Evolutionary conservation across 2,329 filamentous ascomycete genomes (phyloP).

Genomic region (Verticillium klebahnii): DNA sequence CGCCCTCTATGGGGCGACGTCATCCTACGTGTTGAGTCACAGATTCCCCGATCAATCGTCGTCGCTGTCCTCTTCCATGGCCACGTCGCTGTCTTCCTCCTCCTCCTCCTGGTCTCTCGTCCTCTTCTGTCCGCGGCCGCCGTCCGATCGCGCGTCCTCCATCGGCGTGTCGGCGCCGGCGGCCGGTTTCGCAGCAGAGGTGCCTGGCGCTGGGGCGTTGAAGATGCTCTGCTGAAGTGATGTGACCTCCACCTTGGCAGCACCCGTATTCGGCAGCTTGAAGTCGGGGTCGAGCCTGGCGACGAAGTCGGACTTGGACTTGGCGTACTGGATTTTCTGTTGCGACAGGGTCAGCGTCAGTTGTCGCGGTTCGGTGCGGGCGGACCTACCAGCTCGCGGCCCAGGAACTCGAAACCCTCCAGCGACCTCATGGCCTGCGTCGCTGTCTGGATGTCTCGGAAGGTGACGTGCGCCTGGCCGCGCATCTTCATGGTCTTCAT

Average conservation of each 20-base stretch:
- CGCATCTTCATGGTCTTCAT: conserved; percentile 90
- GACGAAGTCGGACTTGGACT: conserved; percentile 81
- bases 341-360: conserved; percentile 5
- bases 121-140: conserved; percentile 63
- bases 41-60: conserved; percentile 49
- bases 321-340: conserved; percentile 88
- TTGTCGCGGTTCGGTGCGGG: not conserved
- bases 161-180: conserved; percentile 39
- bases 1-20: not conserved
- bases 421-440: conserved; percentile 90
- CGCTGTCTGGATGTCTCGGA: conserved; percentile 82
- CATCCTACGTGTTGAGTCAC: not conserved
- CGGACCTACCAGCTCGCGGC: conserved; percentile 70
- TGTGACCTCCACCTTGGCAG: conserved; percentile 58
- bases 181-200: conserved; percentile 35
- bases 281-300: conserved; percentile 91
- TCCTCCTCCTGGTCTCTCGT: conserved; percentile 64
- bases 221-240: conserved; percentile 79
- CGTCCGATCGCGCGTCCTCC: conserved; percentile 48
- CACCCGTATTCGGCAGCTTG: conserved; percentile 57
- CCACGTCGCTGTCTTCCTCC: conserved; percentile 64
- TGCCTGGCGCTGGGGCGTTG: conserved; percentile 56
- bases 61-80: conserved; percentile 68
- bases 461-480: conserved; percentile 91
- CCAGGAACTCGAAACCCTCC: conserved; percentile 82